phyloP scores from a whole-genome alignment of 805 yeast genomes.

The Ogataea polymorpha region DNA sequence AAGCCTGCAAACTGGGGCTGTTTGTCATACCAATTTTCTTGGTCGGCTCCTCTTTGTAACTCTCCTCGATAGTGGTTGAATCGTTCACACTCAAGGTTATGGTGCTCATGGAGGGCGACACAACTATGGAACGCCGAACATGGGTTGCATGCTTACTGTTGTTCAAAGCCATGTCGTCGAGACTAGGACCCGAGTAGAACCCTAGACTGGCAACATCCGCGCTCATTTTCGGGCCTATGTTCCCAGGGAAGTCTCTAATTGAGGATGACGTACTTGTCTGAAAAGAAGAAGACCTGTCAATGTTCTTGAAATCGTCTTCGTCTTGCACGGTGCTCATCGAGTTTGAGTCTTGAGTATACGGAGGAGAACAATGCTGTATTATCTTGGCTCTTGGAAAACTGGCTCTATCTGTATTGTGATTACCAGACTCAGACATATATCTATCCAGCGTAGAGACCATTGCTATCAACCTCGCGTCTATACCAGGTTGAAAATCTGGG shows the following conservation, averaged over 20 bases:
- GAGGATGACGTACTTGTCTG: conserved; percentile 36
- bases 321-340: conserved; percentile 34
- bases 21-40: conserved; percentile 29
- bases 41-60: conserved; percentile 30
- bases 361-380: conserved; percentile 18
- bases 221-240: conserved; percentile 4
- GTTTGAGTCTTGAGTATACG: conserved; percentile 28
- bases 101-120: conserved; percentile 33
- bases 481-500: conserved; percentile 2
- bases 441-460: conserved; percentile 4
- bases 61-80: neutral
- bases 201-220: conserved; percentile 19
- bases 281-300: conserved; percentile 36
- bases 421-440: conserved; percentile 1
- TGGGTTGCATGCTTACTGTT: conserved; percentile 29
- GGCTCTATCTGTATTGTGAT: neutral
- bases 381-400: conserved; percentile 4
- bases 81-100: conserved; percentile 9
- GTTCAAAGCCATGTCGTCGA: conserved; percentile 20
- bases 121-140: conserved; percentile 31
- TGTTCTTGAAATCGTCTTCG: conserved; percentile 32
- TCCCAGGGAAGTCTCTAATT: conserved; percentile 3
- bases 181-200: conserved; percentile 32
- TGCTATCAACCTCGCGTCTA: conserved; percentile 1
- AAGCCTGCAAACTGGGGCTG: conserved; percentile 37